A percentile compares a stretch with the other conserved stretches of the same genome.
Conservation (phyloP, 495 filamentous ascomycete genomes). For the Letharia columbiana region DNA sequence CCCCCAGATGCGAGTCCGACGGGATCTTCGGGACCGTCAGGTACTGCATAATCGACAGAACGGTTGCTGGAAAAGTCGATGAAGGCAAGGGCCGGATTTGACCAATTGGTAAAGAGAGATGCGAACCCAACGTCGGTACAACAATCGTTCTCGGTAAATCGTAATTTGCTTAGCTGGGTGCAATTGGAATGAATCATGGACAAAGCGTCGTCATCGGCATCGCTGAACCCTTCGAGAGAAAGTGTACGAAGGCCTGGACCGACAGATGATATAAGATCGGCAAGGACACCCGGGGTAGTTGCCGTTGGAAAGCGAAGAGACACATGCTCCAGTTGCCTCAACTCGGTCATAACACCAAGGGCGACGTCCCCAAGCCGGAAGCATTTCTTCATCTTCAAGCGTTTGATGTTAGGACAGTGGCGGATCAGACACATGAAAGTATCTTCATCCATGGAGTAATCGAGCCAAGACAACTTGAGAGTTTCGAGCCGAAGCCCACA, state of each 20-base stretch:
- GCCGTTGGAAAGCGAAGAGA: slow-evolving; percentile 54
- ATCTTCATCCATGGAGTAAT: slow-evolving; percentile 66
- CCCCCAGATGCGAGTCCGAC: slow-evolving; percentile 65
- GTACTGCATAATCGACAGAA: slow-evolving; percentile 61
- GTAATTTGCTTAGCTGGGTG: slow-evolving; percentile 58
- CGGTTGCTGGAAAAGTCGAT: slow-evolving; percentile 68
- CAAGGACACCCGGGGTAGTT: slow-evolving; percentile 46
- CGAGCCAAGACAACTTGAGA: slow-evolving; percentile 58
- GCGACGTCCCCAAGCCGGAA: slow-evolving; percentile 40
- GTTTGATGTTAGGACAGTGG: slow-evolving; percentile 54
- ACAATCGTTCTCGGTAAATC: slow-evolving; percentile 63
- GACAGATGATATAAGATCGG: slow-evolving; percentile 48
- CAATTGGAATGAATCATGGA: slow-evolving; percentile 60
- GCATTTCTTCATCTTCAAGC: slow-evolving; percentile 63
- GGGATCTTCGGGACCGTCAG: slow-evolving; percentile 45
- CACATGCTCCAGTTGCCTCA: slow-evolving; percentile 59
- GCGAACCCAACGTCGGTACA: slow-evolving; percentile 64
- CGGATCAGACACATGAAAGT: slow-evolving; percentile 47
- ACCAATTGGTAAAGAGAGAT: slow-evolving; percentile 65
- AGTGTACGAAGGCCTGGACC: slow-evolving; percentile 61
- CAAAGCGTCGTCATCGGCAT: slow-evolving; percentile 53
- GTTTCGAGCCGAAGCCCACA: slow-evolving; percentile 55
- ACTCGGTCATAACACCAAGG: slow-evolving; percentile 43
- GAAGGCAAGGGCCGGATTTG: slow-evolving; percentile 57
- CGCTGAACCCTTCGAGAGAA: slow-evolving; percentile 53